phyloP scores from a whole-genome alignment of 2,329 filamentous ascomycete species.

The Penicillium sp. region DNA sequence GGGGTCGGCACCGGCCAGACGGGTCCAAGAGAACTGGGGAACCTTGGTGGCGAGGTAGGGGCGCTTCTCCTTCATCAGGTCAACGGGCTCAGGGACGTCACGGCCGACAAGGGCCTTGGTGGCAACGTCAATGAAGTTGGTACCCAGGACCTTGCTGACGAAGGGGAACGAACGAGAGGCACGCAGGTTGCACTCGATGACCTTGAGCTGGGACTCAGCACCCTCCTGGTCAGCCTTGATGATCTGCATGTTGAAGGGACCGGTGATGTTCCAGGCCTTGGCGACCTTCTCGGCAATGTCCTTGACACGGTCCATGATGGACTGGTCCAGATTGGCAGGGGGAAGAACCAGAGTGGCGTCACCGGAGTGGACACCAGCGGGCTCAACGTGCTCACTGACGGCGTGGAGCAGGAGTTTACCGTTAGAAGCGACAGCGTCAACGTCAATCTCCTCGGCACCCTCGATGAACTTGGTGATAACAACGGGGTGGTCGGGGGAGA shows the following conservation, averaged over 20 bases:
- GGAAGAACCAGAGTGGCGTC: slow-evolving; percentile 94
- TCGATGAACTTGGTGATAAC: slow-evolving; percentile 99
- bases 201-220: slow-evolving; percentile 77
- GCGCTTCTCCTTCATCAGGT: slow-evolving; percentile 85
- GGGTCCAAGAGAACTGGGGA: slow-evolving; percentile 98
- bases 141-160: slow-evolving; percentile 92
- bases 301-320: slow-evolving; percentile 83
- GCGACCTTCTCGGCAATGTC: slow-evolving; percentile 95
- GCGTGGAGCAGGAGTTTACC: slow-evolving; percentile 89
- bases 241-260: slow-evolving; percentile 99
- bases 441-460: slow-evolving; percentile 92
- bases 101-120: slow-evolving; percentile 88
- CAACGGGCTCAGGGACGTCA: slow-evolving; percentile 78
- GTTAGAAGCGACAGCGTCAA: slow-evolving; percentile 84
- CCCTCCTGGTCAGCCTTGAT: slow-evolving; percentile 85
- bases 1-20: slow-evolving; percentile 92
- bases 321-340: slow-evolving; percentile 74
- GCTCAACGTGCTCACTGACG: slow-evolving; percentile 92
- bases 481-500: slow-evolving; percentile 94
- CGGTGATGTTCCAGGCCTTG: slow-evolving; percentile 94
- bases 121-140: slow-evolving; percentile 94
- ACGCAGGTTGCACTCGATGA: slow-evolving; percentile 97
- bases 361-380: slow-evolving; percentile 96
- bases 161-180: slow-evolving; percentile 98
- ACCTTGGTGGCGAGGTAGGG: slow-evolving; percentile 97